These are phyloP conservation scores for Calocera viscosa DNA, from an alignment of 768 basidiomycete genomes.

Conservation along the genomic window DNA sequence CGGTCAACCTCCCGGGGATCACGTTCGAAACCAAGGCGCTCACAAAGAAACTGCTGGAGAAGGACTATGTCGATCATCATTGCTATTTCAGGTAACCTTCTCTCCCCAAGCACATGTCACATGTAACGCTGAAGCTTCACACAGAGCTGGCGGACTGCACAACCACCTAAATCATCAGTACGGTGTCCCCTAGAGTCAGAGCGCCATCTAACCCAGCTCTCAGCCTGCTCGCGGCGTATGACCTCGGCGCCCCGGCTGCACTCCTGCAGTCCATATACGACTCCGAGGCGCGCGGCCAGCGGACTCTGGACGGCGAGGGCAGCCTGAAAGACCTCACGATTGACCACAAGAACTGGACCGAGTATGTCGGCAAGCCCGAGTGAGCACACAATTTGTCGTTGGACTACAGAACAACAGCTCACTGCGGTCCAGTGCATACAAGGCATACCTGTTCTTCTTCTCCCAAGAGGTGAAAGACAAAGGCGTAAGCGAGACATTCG, in stretches of 20 bases:
- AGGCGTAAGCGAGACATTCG: constrained; percentile 33
- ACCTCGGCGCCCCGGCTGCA: constrained; percentile 38
- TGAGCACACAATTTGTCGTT: constrained; percentile 23
- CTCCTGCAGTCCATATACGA: constrained; percentile 41
- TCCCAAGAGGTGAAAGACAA: constrained; percentile 28
- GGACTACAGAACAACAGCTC: constrained; percentile 18
- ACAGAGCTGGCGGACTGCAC: constrained; percentile 32
- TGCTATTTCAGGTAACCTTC: constrained; percentile 32
- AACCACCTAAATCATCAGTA: constrained; percentile 53
- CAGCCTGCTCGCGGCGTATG: constrained; percentile 45
- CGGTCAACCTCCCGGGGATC: constrained; percentile 38
- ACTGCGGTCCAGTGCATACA: constrained; percentile 30
- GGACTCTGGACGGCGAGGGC: constrained; percentile 32
- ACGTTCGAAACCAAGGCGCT: constrained; percentile 33
- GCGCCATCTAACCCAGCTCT: not conserved
- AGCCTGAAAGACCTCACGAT: constrained; percentile 24
- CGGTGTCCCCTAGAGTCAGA: constrained; percentile 16
- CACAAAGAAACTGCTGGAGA: constrained; percentile 35
- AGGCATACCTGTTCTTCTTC: constrained; percentile 28
- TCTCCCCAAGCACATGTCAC: not conserved
- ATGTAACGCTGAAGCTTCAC: not conserved
- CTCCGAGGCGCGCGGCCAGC: constrained; percentile 29
- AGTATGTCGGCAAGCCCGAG: constrained; percentile 40
- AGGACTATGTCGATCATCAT: constrained; percentile 40
- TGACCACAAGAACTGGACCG: constrained; percentile 36